A percentile compares a stretch with the other conserved stretches of the same genome.
Evolutionary conservation across 1,284 basidiomycete species (phyloP).

Genomic region (Laetiporus sulphureus): DNA sequence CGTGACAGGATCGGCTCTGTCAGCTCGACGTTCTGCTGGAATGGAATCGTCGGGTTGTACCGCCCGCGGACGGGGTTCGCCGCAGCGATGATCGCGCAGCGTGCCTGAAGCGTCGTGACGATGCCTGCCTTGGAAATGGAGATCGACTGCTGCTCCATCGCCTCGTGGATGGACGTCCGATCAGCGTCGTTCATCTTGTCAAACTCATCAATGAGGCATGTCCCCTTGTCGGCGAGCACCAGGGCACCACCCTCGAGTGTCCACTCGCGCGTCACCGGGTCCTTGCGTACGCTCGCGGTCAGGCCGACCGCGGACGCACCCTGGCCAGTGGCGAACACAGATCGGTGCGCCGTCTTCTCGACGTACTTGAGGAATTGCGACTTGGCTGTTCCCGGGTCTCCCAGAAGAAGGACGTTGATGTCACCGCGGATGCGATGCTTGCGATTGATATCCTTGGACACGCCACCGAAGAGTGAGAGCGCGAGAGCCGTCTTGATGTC

Average conservation of each 20-base stretch:
- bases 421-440: slow-evolving; percentile 97
- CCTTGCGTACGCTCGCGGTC: slow-evolving; percentile 96
- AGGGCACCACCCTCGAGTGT: slow-evolving; percentile 97
- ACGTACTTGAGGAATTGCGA: slow-evolving; percentile 99
- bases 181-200: slow-evolving; percentile 99
- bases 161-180: slow-evolving; percentile 97
- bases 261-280: slow-evolving; percentile 97
- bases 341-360: slow-evolving; percentile 96
- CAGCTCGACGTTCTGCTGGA: slow-evolving; percentile 97
- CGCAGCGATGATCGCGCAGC: slow-evolving; percentile 95
- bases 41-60: slow-evolving; percentile 97
- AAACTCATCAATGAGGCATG: slow-evolving; percentile 98
- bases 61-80: slow-evolving; percentile 96
- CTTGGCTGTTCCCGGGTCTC: slow-evolving; percentile 98
- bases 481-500: slow-evolving; percentile 98
- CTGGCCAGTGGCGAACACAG: slow-evolving; percentile 98
- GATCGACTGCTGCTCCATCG: slow-evolving; percentile 99
- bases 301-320: slow-evolving; percentile 98
- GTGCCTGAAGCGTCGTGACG: slow-evolving; percentile 92
- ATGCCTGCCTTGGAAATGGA: slow-evolving; percentile 99
- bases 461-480: slow-evolving; percentile 90
- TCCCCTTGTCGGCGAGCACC: slow-evolving; percentile 98
- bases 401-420: slow-evolving; percentile 93
- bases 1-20: slow-evolving; percentile 99
- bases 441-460: slow-evolving; percentile 92